phyloP scores from a whole-genome alignment of 2,329 filamentous ascomycete genomes.

The Sporothrix sp. region DNA sequence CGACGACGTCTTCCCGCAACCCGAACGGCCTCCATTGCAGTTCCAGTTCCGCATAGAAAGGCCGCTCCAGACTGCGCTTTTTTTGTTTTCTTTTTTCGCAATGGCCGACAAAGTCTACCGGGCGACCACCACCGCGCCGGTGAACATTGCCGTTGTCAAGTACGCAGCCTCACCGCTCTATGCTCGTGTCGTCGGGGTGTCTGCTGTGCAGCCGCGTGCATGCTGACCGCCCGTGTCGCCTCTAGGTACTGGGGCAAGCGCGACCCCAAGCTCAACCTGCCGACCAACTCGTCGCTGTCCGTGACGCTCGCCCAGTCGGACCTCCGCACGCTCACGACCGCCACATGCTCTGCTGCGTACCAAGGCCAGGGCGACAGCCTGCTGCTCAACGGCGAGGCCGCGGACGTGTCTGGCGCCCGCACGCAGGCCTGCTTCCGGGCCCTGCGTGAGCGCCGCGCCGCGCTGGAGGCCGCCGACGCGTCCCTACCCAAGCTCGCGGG shows the following conservation, averaged over 20 bases:
- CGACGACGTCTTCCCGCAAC: not conserved
- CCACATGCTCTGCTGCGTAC: slow-evolving; percentile 73
- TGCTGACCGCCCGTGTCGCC: slow-evolving; percentile 31
- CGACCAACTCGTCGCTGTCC: slow-evolving; percentile 94
- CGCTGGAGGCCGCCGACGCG: slow-evolving; percentile 61
- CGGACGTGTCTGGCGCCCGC: slow-evolving; percentile 78
- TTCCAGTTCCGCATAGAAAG: too few relatives aligned
- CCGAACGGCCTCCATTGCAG: not conserved
- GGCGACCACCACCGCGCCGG: slow-evolving; percentile 89
- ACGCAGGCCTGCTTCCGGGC: slow-evolving; percentile 92
- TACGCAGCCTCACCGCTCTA: slow-evolving; percentile 29
- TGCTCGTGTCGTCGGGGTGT: not conserved
- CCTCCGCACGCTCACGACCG: slow-evolving; percentile 90
- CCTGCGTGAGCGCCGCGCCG: slow-evolving; percentile 65
- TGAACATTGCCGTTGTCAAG: slow-evolving; percentile 99
- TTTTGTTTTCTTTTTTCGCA: too few relatives aligned
- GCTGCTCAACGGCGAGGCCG: slow-evolving; percentile 69
- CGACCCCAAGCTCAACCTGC: slow-evolving; percentile 85
- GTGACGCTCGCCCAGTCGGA: slow-evolving; percentile 93
- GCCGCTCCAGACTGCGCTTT: too few relatives aligned
- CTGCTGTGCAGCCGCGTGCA: not conserved
- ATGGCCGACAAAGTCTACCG: slow-evolving; percentile 58
- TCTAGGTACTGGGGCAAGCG: slow-evolving; percentile 86
- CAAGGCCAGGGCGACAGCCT: slow-evolving; percentile 53
- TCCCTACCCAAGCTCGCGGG: slow-evolving; percentile 73